A percentile compares a stretch with the other conserved stretches of the same genome.
Conservation (phyloP, 192 early-diverging fungal species). For the Umbelopsis ramanniana region DNA sequence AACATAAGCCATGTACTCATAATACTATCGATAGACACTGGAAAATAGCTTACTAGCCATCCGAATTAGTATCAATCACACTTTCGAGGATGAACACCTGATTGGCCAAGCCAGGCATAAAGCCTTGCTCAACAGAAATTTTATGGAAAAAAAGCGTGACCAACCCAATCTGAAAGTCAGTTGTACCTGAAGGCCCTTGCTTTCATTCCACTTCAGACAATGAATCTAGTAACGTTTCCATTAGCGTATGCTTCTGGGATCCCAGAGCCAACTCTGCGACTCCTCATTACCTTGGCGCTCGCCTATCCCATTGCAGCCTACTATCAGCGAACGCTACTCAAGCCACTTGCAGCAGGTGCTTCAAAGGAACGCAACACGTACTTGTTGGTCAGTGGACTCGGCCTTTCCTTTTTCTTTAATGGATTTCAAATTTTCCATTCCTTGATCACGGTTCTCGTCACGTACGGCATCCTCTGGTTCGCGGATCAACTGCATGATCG, state of each 20-base stretch:
- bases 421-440: constrained; percentile 54
- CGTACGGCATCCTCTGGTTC: constrained; percentile 47
- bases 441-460: constrained; percentile 46
- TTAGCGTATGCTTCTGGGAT: constrained; percentile 43
- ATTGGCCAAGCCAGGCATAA: too few relatives aligned
- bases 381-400: constrained; percentile 48
- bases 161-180: not conserved
- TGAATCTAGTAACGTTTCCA: constrained; percentile 16
- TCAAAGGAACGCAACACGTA: constrained; percentile 51
- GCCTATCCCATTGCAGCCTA: constrained; percentile 51
- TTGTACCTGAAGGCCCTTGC: not conserved
- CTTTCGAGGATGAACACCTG: too few relatives aligned
- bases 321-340: constrained; percentile 33
- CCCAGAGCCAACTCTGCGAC: constrained; percentile 54
- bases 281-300: constrained; percentile 50
- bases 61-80: too few relatives aligned
- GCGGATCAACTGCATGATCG: constrained; percentile 40
- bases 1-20: too few relatives aligned
- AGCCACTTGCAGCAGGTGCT: constrained; percentile 35
- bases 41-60: too few relatives aligned
- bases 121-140: too few relatives aligned
- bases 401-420: constrained; percentile 54
- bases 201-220: not conserved
- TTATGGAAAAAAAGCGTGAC: too few relatives aligned
- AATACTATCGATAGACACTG: too few relatives aligned